phyloP scores from a whole-genome alignment of 371 early-diverging fungal species.

The Capniomyces stellatus region DNA sequence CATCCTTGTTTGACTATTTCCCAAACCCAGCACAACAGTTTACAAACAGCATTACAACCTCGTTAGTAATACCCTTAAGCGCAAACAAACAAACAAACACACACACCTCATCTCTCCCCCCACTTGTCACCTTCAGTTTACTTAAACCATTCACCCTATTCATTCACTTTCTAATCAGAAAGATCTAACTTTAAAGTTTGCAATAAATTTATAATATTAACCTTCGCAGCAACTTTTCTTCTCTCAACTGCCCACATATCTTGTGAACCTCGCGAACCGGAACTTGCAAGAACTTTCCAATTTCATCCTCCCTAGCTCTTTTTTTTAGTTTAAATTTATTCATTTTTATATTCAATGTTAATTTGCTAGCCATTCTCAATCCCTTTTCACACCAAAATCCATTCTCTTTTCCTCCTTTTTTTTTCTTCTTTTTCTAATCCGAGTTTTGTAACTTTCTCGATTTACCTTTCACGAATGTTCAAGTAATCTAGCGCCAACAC shows the following conservation, averaged over 20 bases:
- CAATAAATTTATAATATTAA: slow-evolving; percentile 4
- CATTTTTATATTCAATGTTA: neutral
- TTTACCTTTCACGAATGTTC: slow-evolving; percentile 33
- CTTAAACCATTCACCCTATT: no score
- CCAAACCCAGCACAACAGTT: no score
- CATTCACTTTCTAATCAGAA: no score
- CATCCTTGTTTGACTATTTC: slow-evolving; percentile 31
- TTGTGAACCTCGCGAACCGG: slow-evolving; percentile 52
- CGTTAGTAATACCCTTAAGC: no score
- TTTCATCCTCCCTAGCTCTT: slow-evolving; percentile 58
- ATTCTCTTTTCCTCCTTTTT: no score
- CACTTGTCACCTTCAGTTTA: no score
- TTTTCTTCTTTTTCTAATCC: no score
- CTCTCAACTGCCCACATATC: slow-evolving; percentile 56
- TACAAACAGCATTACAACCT: no score
- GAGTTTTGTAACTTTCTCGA: no score
- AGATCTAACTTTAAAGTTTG: slow-evolving; percentile 8
- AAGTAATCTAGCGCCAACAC: slow-evolving; percentile 70
- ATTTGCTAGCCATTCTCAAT: neutral
- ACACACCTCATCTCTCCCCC: no score
- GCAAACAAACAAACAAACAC: no score
- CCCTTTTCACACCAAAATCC: no score
- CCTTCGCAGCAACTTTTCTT: slow-evolving; percentile 48
- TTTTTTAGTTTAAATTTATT: slow-evolving; percentile 6
- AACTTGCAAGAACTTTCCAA: slow-evolving; percentile 45